Percentiles rank a stretch among this genome's conserved stretches.
phyloP scores from a whole-genome alignment of 768 basidiomycete species.

The Pulveroboletus frians region DNA sequence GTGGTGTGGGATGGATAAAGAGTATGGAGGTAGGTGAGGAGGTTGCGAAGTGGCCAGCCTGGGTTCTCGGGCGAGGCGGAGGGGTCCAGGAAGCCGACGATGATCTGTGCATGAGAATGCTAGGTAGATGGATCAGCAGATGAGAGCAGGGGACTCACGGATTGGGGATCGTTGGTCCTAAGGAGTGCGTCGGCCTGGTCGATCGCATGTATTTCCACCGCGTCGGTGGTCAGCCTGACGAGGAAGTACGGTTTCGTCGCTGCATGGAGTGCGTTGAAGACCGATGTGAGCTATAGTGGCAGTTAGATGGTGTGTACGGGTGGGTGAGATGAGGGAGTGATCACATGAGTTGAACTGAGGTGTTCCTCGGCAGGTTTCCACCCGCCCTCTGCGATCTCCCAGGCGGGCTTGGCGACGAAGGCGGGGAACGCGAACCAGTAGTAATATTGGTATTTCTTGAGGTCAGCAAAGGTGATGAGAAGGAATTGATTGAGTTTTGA shows the following conservation, averaged over 20 bases:
- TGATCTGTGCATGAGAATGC: conserved; percentile 30
- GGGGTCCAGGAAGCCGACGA: conserved; percentile 76
- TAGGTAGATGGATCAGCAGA: conserved; percentile 9
- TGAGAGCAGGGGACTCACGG: conserved; percentile 33
- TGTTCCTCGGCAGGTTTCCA: conserved; percentile 49
- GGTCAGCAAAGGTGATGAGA: conserved; percentile 89
- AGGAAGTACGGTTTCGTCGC: conserved; percentile 57
- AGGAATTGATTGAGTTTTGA: conserved; percentile 71
- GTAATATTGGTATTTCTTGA: conserved; percentile 96
- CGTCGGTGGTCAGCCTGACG: conserved; percentile 37
- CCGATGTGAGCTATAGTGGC: conserved; percentile 41
- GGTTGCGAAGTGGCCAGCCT: conserved; percentile 92
- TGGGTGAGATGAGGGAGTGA: conserved; percentile 3
- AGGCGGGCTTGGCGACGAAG: conserved; percentile 81
- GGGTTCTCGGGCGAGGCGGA: conserved; percentile 70
- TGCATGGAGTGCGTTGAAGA: conserved; percentile 46
- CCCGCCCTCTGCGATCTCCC: conserved; percentile 68
- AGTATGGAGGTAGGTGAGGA: conserved; percentile 74
- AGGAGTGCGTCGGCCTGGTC: conserved; percentile 60
- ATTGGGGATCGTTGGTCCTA: conserved; percentile 34
- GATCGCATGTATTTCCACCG: conserved; percentile 44
- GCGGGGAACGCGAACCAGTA: conserved; percentile 99
- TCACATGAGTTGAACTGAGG: conserved; percentile 41
- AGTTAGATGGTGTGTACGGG: background rate
- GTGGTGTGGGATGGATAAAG: conserved; percentile 47